Evolutionary conservation across 345 rosid species (phyloP).

Genomic region (Euclidium syriacum): DNA sequence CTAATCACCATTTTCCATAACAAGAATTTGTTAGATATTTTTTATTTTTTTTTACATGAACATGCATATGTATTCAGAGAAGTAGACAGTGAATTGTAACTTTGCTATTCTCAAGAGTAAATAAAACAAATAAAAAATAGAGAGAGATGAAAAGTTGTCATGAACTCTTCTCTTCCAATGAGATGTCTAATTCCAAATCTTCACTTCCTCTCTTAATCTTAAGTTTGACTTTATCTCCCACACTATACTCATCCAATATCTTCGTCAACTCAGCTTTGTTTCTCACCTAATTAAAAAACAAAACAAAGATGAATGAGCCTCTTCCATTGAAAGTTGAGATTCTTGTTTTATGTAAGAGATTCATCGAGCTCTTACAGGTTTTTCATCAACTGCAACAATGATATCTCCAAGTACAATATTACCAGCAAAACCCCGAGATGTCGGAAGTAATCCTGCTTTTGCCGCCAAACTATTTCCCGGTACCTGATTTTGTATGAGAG

Average conservation of each 20-base stretch:
- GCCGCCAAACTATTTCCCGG: slow-evolving; percentile 66
- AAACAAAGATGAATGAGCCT: too few species aligned
- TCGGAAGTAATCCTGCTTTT: slow-evolving; percentile 69
- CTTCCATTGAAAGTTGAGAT: slow-evolving; percentile 12
- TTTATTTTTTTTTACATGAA: not conserved
- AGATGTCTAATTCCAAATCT: slow-evolving; percentile 52
- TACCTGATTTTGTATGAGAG: too few species aligned
- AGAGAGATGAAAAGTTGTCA: slow-evolving; percentile 17
- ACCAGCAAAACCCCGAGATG: slow-evolving; percentile 85
- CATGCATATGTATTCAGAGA: not conserved
- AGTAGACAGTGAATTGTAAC: not conserved
- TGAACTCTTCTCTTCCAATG: slow-evolving; percentile 61
- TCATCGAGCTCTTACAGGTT: slow-evolving; percentile 48
- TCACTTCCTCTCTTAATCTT: slow-evolving; percentile 68
- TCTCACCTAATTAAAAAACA: slow-evolving; percentile 50
- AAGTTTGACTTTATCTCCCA: slow-evolving; percentile 62
- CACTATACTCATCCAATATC: slow-evolving; percentile 73
- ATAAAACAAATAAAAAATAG: not conserved
- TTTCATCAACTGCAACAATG: slow-evolving; percentile 66
- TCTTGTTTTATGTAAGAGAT: not conserved
- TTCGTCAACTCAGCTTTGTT: slow-evolving; percentile 71
- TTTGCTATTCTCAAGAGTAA: not conserved
- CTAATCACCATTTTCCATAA: too few species aligned
- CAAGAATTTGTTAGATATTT: too few species aligned
- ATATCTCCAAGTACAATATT: slow-evolving; percentile 80